Conservation (phyloP, 768 basidiomycete genomes). For the Hygrocybe coccinea region DNA sequence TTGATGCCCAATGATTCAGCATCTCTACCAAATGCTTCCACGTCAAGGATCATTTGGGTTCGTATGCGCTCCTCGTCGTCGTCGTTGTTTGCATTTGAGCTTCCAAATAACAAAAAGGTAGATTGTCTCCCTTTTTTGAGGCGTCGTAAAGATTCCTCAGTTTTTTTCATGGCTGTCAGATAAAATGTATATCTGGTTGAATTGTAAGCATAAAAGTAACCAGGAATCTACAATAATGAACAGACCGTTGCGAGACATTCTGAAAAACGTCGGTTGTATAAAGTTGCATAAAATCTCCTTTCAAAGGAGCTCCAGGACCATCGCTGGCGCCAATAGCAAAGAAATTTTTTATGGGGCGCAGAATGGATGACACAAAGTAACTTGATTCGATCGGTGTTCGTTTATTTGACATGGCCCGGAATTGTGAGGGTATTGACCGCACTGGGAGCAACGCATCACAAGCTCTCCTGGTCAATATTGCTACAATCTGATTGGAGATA, state of each 20-base stretch:
- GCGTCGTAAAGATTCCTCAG: constrained; percentile 81
- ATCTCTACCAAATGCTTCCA: constrained; percentile 77
- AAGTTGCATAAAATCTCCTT: constrained; percentile 44
- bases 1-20: constrained; percentile 65
- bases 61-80: constrained; percentile 90
- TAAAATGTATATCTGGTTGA: constrained; percentile 67
- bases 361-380: constrained; percentile 75
- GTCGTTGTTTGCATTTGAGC: constrained; percentile 47
- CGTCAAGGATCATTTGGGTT: constrained; percentile 78
- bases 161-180: constrained; percentile 82
- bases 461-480: constrained; percentile 73
- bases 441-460: constrained; percentile 82
- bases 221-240: not conserved
- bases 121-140: constrained; percentile 82
- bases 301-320: constrained; percentile 58
- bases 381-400: constrained; percentile 73
- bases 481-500: constrained; percentile 58
- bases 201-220: constrained; percentile 1
- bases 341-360: constrained; percentile 74
- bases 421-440: constrained; percentile 84
- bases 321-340: constrained; percentile 57
- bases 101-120: constrained; percentile 76
- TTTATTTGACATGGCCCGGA: constrained; percentile 77
- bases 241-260: constrained; percentile 60
- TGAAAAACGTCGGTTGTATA: constrained; percentile 67